Conservation (phyloP, 1,284 basidiomycete genomes). For the Cystobasidium slooffiae region DNA sequence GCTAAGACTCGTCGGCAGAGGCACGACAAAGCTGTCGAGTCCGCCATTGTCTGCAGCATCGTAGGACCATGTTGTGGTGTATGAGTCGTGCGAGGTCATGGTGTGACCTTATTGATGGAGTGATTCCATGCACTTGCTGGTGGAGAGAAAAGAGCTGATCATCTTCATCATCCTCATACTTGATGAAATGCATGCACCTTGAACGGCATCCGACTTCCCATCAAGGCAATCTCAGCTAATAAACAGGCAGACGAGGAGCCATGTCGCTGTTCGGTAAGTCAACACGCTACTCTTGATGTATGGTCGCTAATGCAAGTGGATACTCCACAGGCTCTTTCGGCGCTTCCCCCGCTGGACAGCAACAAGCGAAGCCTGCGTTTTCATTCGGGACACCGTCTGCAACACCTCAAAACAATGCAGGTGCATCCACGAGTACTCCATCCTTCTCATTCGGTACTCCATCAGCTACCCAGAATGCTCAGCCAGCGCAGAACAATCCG, state of each 20-base stretch:
- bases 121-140: background rate
- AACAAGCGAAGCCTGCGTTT: conserved; percentile 22
- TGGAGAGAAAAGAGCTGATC: background rate
- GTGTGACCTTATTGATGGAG: background rate
- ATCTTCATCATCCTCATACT: background rate
- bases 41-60: conserved; percentile 20
- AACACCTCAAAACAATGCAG: conserved; percentile 2
- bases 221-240: background rate
- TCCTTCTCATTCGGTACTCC: conserved; percentile 39
- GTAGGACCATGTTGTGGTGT: conserved; percentile 23
- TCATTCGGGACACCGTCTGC: conserved; percentile 29
- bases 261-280: conserved; percentile 31
- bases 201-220: background rate
- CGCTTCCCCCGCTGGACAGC: conserved; percentile 7
- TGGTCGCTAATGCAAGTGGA: too few relatives aligned
- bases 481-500: conserved; percentile 10
- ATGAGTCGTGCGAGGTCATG: conserved; percentile 12
- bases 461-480: conserved; percentile 3
- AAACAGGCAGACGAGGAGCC: background rate
- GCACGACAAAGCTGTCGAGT: background rate
- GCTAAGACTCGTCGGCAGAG: conserved; percentile 13
- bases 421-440: conserved; percentile 16
- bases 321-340: conserved; percentile 1
- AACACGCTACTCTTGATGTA: background rate
- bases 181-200: background rate